phyloP scores from a whole-genome alignment of 1,139 yeast genomes.

The Kurtzmaniella quercitrusa region DNA sequence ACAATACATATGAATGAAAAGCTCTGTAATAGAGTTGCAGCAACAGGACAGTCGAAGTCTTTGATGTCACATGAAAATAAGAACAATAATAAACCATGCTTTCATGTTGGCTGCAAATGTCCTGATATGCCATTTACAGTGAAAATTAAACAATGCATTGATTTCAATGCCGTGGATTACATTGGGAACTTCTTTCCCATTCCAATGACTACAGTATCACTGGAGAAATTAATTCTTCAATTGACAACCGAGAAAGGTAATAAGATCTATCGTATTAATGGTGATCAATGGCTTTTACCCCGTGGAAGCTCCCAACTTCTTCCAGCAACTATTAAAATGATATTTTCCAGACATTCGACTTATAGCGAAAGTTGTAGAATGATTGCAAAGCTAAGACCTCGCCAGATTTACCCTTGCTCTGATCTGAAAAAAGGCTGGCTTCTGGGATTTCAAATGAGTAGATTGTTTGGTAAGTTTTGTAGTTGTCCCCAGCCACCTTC shows the following conservation, averaged over 20 bases:
- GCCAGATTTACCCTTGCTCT: constrained; percentile 45
- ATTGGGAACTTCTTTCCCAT: constrained; percentile 27
- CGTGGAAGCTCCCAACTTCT: constrained; percentile 25
- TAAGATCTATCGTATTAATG: constrained; percentile 18
- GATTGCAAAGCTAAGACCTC: constrained; percentile 33
- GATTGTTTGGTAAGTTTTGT: constrained; percentile 44
- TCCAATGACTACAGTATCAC: constrained; percentile 8
- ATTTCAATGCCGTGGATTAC: constrained; percentile 35
- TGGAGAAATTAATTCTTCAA: constrained; percentile 10
- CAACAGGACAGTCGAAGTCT: constrained; percentile 1
- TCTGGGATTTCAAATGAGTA: constrained; percentile 38
- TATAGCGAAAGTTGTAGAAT: constrained; percentile 41
- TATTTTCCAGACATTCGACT: constrained; percentile 56
- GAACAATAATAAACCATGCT: constrained; percentile 7
- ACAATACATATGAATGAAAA: constrained; percentile 29
- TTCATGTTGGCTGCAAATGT: constrained; percentile 28
- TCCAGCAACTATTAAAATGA: constrained; percentile 35
- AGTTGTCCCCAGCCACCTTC: constrained; percentile 4
- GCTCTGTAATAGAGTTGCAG: constrained; percentile 15
- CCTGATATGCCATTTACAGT: constrained; percentile 15
- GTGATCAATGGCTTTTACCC: constrained; percentile 27
- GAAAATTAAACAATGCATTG: constrained; percentile 34
- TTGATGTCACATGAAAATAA: not conserved
- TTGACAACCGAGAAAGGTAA: constrained; percentile 21
- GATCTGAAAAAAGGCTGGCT: constrained; percentile 33